phyloP scores from a whole-genome alignment of 192 early-diverging fungal species.

The Physocladia obscura region DNA sequence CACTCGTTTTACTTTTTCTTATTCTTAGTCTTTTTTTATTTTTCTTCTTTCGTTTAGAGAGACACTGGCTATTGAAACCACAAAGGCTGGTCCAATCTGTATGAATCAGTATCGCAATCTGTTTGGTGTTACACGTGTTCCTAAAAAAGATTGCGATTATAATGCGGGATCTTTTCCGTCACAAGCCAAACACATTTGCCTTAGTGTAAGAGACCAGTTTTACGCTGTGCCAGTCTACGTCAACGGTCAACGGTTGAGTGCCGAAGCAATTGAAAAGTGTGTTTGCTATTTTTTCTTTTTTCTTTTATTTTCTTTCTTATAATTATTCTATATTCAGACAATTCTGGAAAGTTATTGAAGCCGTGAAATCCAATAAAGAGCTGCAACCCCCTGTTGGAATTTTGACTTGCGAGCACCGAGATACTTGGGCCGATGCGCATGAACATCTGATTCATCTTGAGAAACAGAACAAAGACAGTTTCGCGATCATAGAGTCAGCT shows the following conservation, averaged over 20 bases:
- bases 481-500: constrained; percentile 67
- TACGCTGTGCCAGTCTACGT: constrained; percentile 69
- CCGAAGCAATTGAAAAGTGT: constrained; percentile 72
- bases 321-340: constrained; percentile 44
- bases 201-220: constrained; percentile 76
- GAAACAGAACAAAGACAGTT: constrained; percentile 58
- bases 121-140: constrained; percentile 82
- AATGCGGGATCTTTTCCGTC: constrained; percentile 54
- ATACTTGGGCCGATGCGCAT: constrained; percentile 75
- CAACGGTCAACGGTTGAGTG: constrained; percentile 53
- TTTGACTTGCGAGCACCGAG: constrained; percentile 77
- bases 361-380: constrained; percentile 39
- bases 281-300: neutral
- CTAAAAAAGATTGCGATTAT: constrained; percentile 72
- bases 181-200: constrained; percentile 58
- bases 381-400: constrained; percentile 57
- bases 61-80: constrained; percentile 64
- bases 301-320: neutral
- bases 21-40: constrained; percentile 9
- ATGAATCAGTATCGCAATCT: constrained; percentile 84
- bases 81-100: constrained; percentile 66
- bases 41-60: constrained; percentile 30
- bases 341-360: constrained; percentile 56
- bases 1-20: too few relatives aligned
- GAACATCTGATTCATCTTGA: constrained; percentile 62